Base-by-base conservation (phyloP, 306 rosid genomes). In the Coriaria nepalensis region DNA sequence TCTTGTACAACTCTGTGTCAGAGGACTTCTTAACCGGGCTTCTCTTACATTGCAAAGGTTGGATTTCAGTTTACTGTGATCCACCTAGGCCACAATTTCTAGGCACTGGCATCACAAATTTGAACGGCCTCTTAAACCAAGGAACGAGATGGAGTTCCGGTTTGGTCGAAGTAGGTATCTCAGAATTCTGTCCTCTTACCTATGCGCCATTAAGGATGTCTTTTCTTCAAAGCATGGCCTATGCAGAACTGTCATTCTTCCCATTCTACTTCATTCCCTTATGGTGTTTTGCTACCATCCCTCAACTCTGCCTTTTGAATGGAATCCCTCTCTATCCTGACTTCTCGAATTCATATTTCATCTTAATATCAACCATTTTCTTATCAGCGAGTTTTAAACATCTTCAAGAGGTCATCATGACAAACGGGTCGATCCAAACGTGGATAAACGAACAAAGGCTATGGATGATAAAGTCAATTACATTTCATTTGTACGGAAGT, bases 1-100 rank as follows among this genome's bases (percentile, higher is more conserved):
- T 77, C 72, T 37, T 57, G 11, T 73, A 82, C 12, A 57, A 50
- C 39, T 70, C 73, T 33, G 71, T 86, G 8, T 60, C 41, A 8
- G 96, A 86, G 68, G 93, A 79, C 39, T 63, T 10, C 49, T 57
- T 77, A 5, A 86, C 96, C 2, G 77, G 90, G 47, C 68, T 76
- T 43, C 13, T 42, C 20, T 52, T 86, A 53, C 76, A 86, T 13
- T 74, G 75, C 54, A 64, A 72, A 36, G 90, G 86, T 32, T 86
- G 96, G 90, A 79, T 34, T 44, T 82, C 86, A 6, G 74, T 82
- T 45, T 81, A 65, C 45, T 67, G 66, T 37, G 40, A 75, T 33
- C 78, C 96, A 15, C 8, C 68, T 9, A 73, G 55, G 56, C 78
- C 94, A 7, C 88, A 74, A 47, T 87, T 87, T 53, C 59, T 79